Evolutionary conservation across 148 eudicot species (phyloP), one percentile per base, ranked within the genome.

Genomic region (Fagopyrum tataricum): DNA sequence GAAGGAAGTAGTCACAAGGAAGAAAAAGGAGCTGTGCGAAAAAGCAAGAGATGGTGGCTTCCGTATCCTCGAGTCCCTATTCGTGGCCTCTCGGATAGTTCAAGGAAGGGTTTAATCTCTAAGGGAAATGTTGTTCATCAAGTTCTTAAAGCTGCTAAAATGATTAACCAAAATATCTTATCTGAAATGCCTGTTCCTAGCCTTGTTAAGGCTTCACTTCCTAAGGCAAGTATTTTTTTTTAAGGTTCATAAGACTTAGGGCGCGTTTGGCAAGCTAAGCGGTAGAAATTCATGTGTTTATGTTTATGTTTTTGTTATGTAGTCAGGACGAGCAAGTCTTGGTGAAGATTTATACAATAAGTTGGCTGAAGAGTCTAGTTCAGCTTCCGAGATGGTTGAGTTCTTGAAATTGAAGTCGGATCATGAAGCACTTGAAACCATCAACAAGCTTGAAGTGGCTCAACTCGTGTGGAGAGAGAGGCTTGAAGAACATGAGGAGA

Each of bases 1-100:
- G 99, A 96, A 83, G 91, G 91, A 23, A 91, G 87, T 67, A 91
- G 89, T 75, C 83, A 90, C 75, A 85, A 82, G 59, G 96, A 86
- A 76, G 91, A 86, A 69, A 86, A 85, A 67, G 88, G 79, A 61
- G 86, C 83, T 55, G 78, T 75, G 11, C 86, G 92, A 56, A 82
- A 82, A 80, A 92, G 95, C 88, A 85, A 78, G 78, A 84, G 91
- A 75, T 96, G 99, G 99, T 90, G 99, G 97, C 92, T 96, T 77
- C 99, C 99, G 5, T 84, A 81, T 49, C 97, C 99, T 7, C 86
- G 83, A 51, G 97, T 96, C 44, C 99, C 96, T 48, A 77, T 73
- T 41, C 79, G 79, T 67, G 99, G 99, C 37, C 92, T 96, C 47
- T 88, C 95, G 6, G 95, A 90, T 13, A 42, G 71, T 73, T 84